Evolutionary conservation across 2,329 filamentous ascomycete genomes (phyloP).

Genomic region (Cladosporium sp.): DNA sequence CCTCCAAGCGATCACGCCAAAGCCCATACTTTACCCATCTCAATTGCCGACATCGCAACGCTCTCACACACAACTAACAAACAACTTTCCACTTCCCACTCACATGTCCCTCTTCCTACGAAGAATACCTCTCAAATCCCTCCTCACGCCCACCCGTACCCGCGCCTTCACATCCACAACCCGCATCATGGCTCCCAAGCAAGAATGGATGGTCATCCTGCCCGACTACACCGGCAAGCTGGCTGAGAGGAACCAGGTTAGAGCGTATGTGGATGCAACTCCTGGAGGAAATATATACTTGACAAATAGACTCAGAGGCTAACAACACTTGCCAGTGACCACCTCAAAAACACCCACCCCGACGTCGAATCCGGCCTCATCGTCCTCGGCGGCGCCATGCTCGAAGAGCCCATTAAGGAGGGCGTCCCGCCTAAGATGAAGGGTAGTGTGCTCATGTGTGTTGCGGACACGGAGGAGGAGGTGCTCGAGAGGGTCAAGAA

Average conservation of each 20-base stretch:
- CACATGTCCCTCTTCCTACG: slow-evolving; percentile 7
- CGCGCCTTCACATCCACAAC: slow-evolving; percentile 21
- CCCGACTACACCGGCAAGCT: slow-evolving; percentile 41
- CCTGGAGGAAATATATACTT: background rate
- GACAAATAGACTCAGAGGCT: background rate
- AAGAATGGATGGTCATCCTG: slow-evolving; percentile 49
- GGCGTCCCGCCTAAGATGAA: slow-evolving; percentile 64
- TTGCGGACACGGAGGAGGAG: slow-evolving; percentile 65
- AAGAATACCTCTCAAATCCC: background rate
- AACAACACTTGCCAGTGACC: slow-evolving; percentile 36
- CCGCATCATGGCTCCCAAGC: slow-evolving; percentile 30
- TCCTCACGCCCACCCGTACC: background rate
- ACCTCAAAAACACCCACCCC: slow-evolving; percentile 54
- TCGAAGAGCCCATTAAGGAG: slow-evolving; percentile 60
- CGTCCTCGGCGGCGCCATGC: slow-evolving; percentile 65
- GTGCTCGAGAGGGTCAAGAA: slow-evolving; percentile 60
- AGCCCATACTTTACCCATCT: too few species aligned
- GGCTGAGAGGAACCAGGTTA: slow-evolving; percentile 39
- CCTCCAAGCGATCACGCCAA: background rate
- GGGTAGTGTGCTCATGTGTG: slow-evolving; percentile 65
- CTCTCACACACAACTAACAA: background rate
- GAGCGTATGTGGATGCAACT: slow-evolving; percentile 34
- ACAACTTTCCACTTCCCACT: background rate
- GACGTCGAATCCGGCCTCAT: slow-evolving; percentile 51
- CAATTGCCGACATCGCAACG: slow-evolving; percentile 14